Evolutionary conservation across 2,329 filamentous ascomycete genomes (phyloP), one percentile per base, ranked within the genome.

Genomic region (Colletotrichum somersetense): DNA sequence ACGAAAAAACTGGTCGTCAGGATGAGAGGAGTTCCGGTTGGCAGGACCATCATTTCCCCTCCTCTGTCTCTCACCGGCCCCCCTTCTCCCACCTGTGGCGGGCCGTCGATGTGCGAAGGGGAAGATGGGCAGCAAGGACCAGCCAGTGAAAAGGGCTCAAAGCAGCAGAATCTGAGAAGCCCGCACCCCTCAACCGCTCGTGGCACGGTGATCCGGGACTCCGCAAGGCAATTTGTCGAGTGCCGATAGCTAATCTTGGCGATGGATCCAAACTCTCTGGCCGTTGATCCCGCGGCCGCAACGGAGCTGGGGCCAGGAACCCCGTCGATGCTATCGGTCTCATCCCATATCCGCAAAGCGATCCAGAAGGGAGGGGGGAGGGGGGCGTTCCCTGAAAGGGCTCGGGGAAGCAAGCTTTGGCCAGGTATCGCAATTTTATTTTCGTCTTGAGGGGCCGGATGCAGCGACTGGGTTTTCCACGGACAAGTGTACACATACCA

Each of bases 171-270:
- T 55, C 53, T 65, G 59, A 69, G 26, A 59, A 40, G 66, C 46
- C 65, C 38, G n/a, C 55, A 53, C 69, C 38, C 66, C 48, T 18
- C 50, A 35, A 58, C 59, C 50, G 58, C 59, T 30, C 64, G 69
- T 64, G 53, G 59, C 59, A 67, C 33, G 63, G 46, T 56, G 57
- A 67, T 62, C 63, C 67, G 67, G 67, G 67, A 71, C 67, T 71
- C 63, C 67, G 63, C 67, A 72, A 61, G 61, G 48, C 66, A 64
- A 65, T 72, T 69, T 72, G 66, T 50, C 46, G 66, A 72, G 69
- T 72, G 66, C 69, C 69, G 66, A 72, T 59, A 53, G 53, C 66
- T 55, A 72, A 69, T 67, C 66, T 69, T 72, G 69, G 66, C 66
- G 48, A 64, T 55, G 59, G 61, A 63, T 56, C 69, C 64, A 42